phyloP scores from a whole-genome alignment of 768 basidiomycete genomes.

The Lactarius deliciosus region DNA sequence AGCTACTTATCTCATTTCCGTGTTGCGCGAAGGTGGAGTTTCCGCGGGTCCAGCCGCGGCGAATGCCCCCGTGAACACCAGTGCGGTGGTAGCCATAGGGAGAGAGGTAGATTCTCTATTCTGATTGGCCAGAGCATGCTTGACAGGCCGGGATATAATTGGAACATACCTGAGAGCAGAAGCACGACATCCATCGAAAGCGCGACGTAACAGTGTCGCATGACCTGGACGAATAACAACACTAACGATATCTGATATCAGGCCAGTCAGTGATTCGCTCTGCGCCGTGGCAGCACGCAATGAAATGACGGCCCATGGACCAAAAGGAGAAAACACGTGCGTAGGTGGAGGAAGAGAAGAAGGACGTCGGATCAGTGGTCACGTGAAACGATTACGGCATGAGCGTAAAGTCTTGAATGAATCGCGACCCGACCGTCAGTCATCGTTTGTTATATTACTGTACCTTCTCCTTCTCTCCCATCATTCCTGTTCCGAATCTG shows the following conservation, averaged over 20 bases:
- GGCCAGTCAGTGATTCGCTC: conserved; percentile 37
- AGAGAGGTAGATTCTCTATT: not conserved
- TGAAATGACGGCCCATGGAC: not conserved
- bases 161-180: not conserved
- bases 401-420: not conserved
- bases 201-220: conserved; percentile 38
- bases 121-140: not conserved
- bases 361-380: not conserved
- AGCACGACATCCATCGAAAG: conserved; percentile 31
- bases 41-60: not conserved
- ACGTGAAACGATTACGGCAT: not conserved
- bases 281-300: conserved; percentile 32
- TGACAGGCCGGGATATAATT: not conserved
- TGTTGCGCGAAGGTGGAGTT: not conserved
- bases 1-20: not conserved
- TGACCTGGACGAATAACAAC: conserved; percentile 37
- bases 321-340: conserved; percentile 5
- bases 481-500: conserved; percentile 14
- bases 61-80: not conserved
- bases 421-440: not conserved
- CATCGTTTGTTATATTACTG: not conserved
- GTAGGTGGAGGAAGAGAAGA: not conserved
- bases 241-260: conserved; percentile 41
- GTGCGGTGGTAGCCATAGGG: not conserved
- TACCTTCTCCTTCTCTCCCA: not conserved